Evolutionary conservation across 805 yeast genomes (phyloP), one percentile per base, ranked within the genome.

Genomic region (Starmera quercuum): DNA sequence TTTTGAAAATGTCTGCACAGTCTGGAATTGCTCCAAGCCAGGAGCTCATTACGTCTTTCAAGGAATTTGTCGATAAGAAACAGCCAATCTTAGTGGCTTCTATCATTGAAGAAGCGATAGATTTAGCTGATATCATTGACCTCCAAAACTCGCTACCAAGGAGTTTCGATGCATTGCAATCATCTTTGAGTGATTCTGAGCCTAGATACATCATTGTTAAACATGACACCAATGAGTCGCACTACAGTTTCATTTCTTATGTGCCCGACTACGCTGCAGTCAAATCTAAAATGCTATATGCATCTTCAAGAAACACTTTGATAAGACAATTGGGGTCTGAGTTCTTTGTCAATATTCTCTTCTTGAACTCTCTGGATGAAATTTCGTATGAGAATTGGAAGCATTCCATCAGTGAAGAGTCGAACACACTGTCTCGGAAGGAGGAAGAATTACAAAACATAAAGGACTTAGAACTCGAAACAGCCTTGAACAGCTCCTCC

Each of bases 261-360:
- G 88, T 90, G 34, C 97, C 98, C 1, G 97, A 90, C 54, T 57
- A 58, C 32, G 83, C 96, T 7, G 76, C 79, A 3, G 88, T 90
- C 25, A 72, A 87, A 37, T 68, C 72, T 36, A 92, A 90, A 56
- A 92, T 92, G 97, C 66, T 92, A 31, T 92, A 88, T 55, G 97
- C 97, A 5, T 84, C 96, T 3, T 78, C 94, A 9, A 85, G 85
- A 40, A 81, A 75, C 54, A 75, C 92, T 2, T 58, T 92, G 24
- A 60, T 83, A 36, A 75, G 83, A 45, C 79, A 81, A 41, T 64
- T 90, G 26, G 96, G 96, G 7, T 70, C 64, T 1, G 62, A 61
- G 32, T 44, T 53, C 23, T 58, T 63, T 32, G 51, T 49, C n/a
- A 48, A 59, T 28, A 57, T 53, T 19, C 30, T 57, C 8, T 48